A percentile compares a stretch with the other conserved stretches of the same genome.
phyloP scores from a whole-genome alignment of 805 yeast species.

The Starmera pachycereana region DNA sequence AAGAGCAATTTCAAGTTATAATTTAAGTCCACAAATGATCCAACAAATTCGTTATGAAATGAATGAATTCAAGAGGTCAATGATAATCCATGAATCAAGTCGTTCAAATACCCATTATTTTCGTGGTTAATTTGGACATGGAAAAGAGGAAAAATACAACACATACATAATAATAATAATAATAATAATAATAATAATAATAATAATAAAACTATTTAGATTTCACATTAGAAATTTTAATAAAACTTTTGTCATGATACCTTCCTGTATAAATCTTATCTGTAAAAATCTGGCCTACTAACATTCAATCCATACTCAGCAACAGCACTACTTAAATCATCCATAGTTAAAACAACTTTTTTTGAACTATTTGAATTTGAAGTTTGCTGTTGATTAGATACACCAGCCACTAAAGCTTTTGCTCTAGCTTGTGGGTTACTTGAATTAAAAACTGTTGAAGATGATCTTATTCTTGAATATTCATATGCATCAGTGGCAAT shows the following conservation, averaged over 20 bases:
- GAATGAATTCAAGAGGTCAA: constrained; percentile 55
- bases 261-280: constrained; percentile 28
- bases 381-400: constrained; percentile 28
- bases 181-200: too few relatives aligned
- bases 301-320: constrained; percentile 89
- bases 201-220: too few relatives aligned
- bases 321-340: constrained; percentile 85
- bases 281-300: constrained; percentile 87
- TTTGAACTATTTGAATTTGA: constrained; percentile 36
- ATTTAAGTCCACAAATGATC: constrained; percentile 39
- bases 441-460: constrained; percentile 76
- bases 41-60: constrained; percentile 52
- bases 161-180: too few relatives aligned
- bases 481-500: constrained; percentile 96
- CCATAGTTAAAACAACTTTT: constrained; percentile 84
- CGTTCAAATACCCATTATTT: constrained; percentile 57
- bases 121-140: constrained; percentile 16
- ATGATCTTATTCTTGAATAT: constrained; percentile 84
- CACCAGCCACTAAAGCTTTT: constrained; percentile 63
- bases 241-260: too few relatives aligned
- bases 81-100: constrained; percentile 59
- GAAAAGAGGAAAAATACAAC: too few relatives aligned
- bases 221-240: too few relatives aligned
- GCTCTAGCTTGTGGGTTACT: constrained; percentile 82
- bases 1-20: constrained; percentile 29